Conservation (phyloP, 1,284 basidiomycete genomes). For the Ustilago loliicola region DNA sequence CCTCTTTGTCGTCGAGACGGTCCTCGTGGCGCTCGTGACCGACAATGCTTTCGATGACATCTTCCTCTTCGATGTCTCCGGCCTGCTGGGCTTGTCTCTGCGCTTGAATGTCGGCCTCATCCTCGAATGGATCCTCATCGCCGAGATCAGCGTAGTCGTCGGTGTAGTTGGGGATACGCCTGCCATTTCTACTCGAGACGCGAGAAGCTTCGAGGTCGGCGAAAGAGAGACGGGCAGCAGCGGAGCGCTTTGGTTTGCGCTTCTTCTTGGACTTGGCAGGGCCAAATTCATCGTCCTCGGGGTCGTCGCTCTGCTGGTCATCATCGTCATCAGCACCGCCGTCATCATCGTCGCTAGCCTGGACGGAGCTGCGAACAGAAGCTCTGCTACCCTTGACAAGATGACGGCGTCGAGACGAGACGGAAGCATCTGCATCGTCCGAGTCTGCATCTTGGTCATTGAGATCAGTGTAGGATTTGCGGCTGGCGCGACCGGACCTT, state of each 20-base stretch:
- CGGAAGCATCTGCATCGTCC: slow-evolving; percentile 35
- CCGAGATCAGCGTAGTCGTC: slow-evolving; percentile 68
- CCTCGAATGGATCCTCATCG: slow-evolving; percentile 68
- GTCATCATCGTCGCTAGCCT: slow-evolving; percentile 73
- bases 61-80: slow-evolving; percentile 61
- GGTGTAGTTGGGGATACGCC: slow-evolving; percentile 68
- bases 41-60: slow-evolving; percentile 72
- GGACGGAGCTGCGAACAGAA: slow-evolving; percentile 45
- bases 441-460: slow-evolving; percentile 47
- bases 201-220: slow-evolving; percentile 57
- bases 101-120: slow-evolving; percentile 56
- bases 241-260: slow-evolving; percentile 32
- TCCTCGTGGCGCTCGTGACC: slow-evolving; percentile 71
- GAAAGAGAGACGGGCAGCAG: slow-evolving; percentile 35
- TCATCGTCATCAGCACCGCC: slow-evolving; percentile 53
- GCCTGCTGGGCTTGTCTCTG: slow-evolving; percentile 35
- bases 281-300: slow-evolving; percentile 73
- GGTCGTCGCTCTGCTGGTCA: slow-evolving; percentile 85
- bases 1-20: slow-evolving; percentile 66
- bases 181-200: slow-evolving; percentile 62
- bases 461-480: slow-evolving; percentile 52
- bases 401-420: slow-evolving; percentile 41
- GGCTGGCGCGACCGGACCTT: slow-evolving; percentile 69
- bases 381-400: slow-evolving; percentile 41
- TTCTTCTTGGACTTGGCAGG: slow-evolving; percentile 30